Conservation (phyloP, 2,329 filamentous ascomycete species). For the Allantophomopsis lycopodina region DNA sequence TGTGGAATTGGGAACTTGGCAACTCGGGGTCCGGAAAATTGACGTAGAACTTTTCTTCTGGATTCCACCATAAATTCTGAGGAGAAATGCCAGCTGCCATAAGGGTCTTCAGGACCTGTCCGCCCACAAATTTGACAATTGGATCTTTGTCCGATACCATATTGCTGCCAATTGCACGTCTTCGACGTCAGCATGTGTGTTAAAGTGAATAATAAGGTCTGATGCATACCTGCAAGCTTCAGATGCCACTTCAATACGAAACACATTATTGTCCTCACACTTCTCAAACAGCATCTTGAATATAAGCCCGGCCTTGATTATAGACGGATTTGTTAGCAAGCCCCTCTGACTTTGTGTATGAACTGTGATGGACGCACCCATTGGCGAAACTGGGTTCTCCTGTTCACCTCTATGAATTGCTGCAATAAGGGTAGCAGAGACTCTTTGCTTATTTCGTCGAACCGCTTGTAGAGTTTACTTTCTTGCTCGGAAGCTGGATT, state of each 20-base stretch:
- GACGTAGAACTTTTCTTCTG: too few species aligned
- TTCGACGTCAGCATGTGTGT: too few species aligned
- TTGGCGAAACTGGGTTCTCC: conserved; percentile 8
- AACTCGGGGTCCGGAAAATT: too few species aligned
- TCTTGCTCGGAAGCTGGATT: background rate
- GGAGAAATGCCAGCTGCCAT: too few species aligned
- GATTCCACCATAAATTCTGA: background rate
- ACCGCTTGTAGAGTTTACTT: conserved; percentile 4
- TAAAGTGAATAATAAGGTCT: too few species aligned
- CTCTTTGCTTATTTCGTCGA: conserved; percentile 6
- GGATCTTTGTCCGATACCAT: too few species aligned
- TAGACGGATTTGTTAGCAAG: conserved; percentile 12
- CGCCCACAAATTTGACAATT: too few species aligned
- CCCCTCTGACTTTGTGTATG: conserved; percentile 3
- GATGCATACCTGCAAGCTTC: background rate
- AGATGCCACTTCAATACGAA: conserved; percentile 1
- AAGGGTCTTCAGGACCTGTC: too few species aligned
- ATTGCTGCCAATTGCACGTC: too few species aligned
- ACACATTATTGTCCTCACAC: conserved; percentile 10
- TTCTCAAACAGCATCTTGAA: conserved; percentile 8
- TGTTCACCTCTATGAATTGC: conserved; percentile 8
- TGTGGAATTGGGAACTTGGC: background rate
- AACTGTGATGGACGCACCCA: conserved; percentile 9
- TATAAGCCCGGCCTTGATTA: conserved; percentile 7
- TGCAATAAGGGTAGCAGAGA: conserved; percentile 7